These are phyloP conservation scores for Staphylotrichum longicolle DNA, from an alignment of 495 filamentous ascomycete species.

Conservation along the genomic window DNA sequence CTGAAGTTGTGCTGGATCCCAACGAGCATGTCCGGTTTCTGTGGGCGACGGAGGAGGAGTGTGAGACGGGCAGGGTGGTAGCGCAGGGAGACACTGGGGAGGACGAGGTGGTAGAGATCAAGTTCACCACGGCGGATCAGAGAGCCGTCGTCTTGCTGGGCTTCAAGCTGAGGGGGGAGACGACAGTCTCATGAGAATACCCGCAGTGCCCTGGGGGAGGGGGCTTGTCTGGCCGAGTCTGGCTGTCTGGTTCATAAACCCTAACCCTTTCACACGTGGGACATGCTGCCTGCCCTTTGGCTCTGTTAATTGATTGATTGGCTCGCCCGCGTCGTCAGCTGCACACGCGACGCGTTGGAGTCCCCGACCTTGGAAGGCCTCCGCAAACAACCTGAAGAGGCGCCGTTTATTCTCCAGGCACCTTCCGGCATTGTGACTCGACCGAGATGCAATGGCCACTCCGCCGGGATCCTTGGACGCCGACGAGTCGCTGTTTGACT, in stretches of 20 bases:
- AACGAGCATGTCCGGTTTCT: slow-evolving; percentile 45
- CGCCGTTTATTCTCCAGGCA: neutral
- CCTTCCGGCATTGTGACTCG: too few relatives aligned
- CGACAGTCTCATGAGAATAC: neutral
- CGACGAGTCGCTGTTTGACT: slow-evolving; percentile 34
- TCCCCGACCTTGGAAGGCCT: too few relatives aligned
- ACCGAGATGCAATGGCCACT: slow-evolving; percentile 24
- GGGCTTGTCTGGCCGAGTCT: too few relatives aligned
- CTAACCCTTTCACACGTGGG: slow-evolving; percentile 4
- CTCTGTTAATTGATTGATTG: slow-evolving; percentile 1
- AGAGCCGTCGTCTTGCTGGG: slow-evolving; percentile 29
- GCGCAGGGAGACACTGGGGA: neutral
- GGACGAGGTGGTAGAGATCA: slow-evolving; percentile 30
- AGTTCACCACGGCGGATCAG: slow-evolving; percentile 36
- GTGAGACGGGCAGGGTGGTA: slow-evolving; percentile 25
- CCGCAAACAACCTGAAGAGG: neutral
- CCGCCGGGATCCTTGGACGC: slow-evolving; percentile 13
- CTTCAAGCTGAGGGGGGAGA: slow-evolving; percentile 32
- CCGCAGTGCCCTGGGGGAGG: too few relatives aligned
- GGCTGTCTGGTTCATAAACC: neutral
- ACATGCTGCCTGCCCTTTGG: too few relatives aligned
- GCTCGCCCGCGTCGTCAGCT: slow-evolving; percentile 20
- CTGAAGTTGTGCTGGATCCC: slow-evolving; percentile 40
- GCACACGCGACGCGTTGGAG: slow-evolving; percentile 20
- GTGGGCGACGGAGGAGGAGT: slow-evolving; percentile 48